Base-by-base conservation (phyloP, 768 basidiomycete genomes). In the Galerina sulciceps region DNA sequence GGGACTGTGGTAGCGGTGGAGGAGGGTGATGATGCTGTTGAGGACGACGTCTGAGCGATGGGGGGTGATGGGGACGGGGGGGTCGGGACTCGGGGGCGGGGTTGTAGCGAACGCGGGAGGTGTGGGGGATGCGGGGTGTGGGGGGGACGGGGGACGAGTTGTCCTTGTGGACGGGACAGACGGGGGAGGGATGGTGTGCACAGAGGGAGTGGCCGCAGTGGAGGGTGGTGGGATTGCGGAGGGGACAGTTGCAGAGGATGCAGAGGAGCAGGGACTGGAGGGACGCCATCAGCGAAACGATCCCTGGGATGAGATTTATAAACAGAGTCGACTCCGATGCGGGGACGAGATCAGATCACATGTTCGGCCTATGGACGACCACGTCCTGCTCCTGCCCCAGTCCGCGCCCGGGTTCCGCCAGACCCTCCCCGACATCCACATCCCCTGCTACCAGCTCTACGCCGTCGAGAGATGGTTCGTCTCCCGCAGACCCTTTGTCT, bases 381-480 rank as follows among this genome's bases (percentile, higher is more conserved):
- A 48, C 47, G 51, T 42, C 53, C 62, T 56, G 48, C 62, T 54
- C 51, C 59, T 55, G 40, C 49, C 58, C 36, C 62, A 13, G 67
- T 62, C 67, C 42, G 69, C 64, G 22, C 70, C 71, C 87, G 60
- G 79, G 81, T 65, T 71, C 85, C 55, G 78, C 79, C 48, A 42
- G 54, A 77, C 79, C 45, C 34, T 11, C 17, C n/a, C 82, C 35
- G 71, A 73, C 15, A 64, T 86, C 45, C 74, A 85, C 44, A 67
- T 91, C 20, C 68, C 77, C 17, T 87, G 88, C 1, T 92, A 87
- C 73, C 92, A 93, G 74, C 79, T 94, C 55, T 94, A 93, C 69
- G 92, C 91, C 0, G 93, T 94, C 9, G 89, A 94, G 77, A 90
- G 90, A 71, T 94, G 92, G 91, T 80, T 93, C 57, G 85, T 89